phyloP scores from a whole-genome alignment of 768 basidiomycete genomes.

The Lepiota brunneoincarnata region DNA sequence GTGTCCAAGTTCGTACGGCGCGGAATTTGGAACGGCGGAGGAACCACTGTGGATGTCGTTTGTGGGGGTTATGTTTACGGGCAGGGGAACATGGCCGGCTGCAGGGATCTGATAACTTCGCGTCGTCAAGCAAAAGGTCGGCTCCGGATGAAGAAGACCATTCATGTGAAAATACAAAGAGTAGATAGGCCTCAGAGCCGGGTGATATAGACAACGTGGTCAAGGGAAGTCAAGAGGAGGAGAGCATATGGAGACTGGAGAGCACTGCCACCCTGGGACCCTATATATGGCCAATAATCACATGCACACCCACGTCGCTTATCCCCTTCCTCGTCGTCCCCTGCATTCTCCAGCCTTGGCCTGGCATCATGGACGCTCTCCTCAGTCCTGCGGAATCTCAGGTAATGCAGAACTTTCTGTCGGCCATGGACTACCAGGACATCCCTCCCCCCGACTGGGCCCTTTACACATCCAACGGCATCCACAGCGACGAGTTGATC shows the following conservation, averaged over 20 bases:
- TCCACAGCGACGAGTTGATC: conserved; percentile 40
- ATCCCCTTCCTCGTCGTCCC: neutral
- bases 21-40: too few relatives aligned
- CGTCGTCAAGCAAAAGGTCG: too few relatives aligned
- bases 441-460: conserved; percentile 47
- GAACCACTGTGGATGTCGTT: too few relatives aligned
- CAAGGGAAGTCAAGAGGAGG: neutral
- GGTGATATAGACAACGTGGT: neutral
- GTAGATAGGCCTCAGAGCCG: neutral
- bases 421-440: conserved; percentile 46
- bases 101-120: too few relatives aligned
- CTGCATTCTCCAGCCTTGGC: neutral
- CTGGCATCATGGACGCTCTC: conserved; percentile 47
- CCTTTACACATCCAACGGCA: conserved; percentile 28
- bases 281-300: conserved; percentile 4
- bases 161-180: too few relatives aligned
- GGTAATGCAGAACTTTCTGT: conserved; percentile 69
- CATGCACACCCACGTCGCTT: neutral
- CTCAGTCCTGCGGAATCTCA: conserved; percentile 65
- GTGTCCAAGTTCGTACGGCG: too few relatives aligned
- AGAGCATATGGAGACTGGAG: neutral
- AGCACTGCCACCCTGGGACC: conserved; percentile 5
- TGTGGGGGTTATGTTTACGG: too few relatives aligned
- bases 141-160: too few relatives aligned
- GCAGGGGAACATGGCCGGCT: too few relatives aligned